These are phyloP conservation scores for Ceratocystis cacaofunesta DNA, from an alignment of 2,329 filamentous ascomycete species.

Conservation along the genomic window DNA sequence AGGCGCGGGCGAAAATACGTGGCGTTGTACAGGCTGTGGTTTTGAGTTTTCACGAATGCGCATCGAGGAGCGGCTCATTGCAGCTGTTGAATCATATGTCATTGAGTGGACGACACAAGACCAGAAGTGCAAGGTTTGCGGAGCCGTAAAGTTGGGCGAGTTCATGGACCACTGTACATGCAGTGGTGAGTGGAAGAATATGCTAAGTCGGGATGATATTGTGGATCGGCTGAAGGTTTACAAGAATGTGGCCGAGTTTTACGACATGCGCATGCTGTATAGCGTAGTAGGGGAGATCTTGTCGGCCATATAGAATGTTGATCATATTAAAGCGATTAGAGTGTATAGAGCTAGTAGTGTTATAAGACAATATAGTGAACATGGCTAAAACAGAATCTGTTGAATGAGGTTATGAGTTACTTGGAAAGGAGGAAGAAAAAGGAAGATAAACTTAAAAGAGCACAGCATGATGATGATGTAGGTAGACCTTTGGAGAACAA, in stretches of 20 bases:
- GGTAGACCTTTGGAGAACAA: no score
- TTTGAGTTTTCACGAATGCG: constrained; percentile 61
- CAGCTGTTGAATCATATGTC: constrained; percentile 56
- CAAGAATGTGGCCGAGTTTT: constrained; percentile 59
- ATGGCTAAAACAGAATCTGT: no score
- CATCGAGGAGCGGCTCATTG: constrained; percentile 72
- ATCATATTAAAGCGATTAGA: not conserved
- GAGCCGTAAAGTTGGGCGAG: constrained; percentile 69
- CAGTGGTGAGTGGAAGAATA: constrained; percentile 69
- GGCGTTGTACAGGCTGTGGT: constrained; percentile 65
- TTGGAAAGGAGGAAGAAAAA: no score
- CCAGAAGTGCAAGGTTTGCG: constrained; percentile 59
- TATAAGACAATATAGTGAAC: not conserved
- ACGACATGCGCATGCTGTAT: constrained; percentile 67
- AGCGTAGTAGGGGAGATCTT: constrained; percentile 54
- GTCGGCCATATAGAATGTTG: constrained; percentile 27
- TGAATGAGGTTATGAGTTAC: no score
- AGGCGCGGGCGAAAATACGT: constrained; percentile 33
- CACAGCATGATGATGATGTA: no score
- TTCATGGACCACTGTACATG: constrained; percentile 96
- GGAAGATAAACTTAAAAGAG: no score
- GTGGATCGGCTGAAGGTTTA: constrained; percentile 53
- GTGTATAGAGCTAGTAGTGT: not conserved
- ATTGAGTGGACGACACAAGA: constrained; percentile 82
- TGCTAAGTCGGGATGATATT: constrained; percentile 52